Evolutionary conservation across 495 filamentous ascomycete species (phyloP).

Genomic region (Neohortaea acidophila): DNA sequence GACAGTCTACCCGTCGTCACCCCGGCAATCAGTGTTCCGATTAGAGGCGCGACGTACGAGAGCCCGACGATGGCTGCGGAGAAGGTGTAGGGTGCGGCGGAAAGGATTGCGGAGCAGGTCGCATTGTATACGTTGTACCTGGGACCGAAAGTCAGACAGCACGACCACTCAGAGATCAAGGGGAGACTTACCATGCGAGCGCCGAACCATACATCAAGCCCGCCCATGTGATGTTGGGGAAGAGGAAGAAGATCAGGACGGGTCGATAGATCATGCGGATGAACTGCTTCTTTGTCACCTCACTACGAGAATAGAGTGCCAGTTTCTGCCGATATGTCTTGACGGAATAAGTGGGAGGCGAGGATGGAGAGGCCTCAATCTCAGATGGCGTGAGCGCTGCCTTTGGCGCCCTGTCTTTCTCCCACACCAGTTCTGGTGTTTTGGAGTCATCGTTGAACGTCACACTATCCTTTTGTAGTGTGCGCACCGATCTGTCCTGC

Average conservation of each 20-base stretch:
- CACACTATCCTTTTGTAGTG: constrained; percentile 2
- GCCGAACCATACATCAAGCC: constrained; percentile 53
- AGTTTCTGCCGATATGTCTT: constrained; percentile 42
- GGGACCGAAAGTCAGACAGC: too few species aligned
- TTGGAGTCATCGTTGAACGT: background rate
- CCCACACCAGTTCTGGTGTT: background rate
- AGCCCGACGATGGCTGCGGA: constrained; percentile 47
- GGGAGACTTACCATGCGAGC: constrained; percentile 47
- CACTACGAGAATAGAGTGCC: constrained; percentile 29
- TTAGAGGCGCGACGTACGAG: constrained; percentile 42
- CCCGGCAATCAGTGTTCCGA: constrained; percentile 36
- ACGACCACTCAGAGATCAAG: too few species aligned
- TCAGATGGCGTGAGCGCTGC: background rate
- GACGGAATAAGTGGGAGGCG: too few species aligned
- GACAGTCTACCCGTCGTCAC: constrained; percentile 39
- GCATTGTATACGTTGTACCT: too few species aligned
- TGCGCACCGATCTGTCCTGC: too few species aligned
- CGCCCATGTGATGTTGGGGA: constrained; percentile 51
- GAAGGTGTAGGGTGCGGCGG: constrained; percentile 40
- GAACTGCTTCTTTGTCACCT: too few species aligned
- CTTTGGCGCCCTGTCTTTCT: constrained; percentile 24
- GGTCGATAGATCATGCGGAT: constrained; percentile 38
- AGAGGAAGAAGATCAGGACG: constrained; percentile 33
- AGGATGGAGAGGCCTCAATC: too few species aligned
- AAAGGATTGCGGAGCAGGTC: constrained; percentile 48